phyloP scores from a whole-genome alignment of 2,329 filamentous ascomycete genomes.

The Venturia nashicola region DNA sequence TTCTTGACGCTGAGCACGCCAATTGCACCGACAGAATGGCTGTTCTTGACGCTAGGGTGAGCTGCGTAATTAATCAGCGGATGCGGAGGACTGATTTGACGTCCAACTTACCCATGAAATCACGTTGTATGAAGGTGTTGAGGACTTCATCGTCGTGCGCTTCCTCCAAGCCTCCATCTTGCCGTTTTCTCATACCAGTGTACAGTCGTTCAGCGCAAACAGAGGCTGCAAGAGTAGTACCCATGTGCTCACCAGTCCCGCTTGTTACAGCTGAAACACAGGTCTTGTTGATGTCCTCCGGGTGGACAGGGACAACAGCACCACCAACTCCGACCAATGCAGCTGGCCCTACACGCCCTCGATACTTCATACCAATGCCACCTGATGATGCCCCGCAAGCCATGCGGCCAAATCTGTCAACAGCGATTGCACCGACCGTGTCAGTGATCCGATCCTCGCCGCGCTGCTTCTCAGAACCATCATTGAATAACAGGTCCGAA shows the following conservation, averaged over 20 bases:
- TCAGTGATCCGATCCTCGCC: conserved; percentile 61
- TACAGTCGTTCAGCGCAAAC: conserved; percentile 80
- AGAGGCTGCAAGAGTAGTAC: conserved; percentile 81
- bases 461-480: neutral
- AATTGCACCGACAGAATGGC: conserved; percentile 74
- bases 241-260: conserved; percentile 96
- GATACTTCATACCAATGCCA: conserved; percentile 97
- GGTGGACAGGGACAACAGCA: conserved; percentile 68
- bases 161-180: conserved; percentile 48
- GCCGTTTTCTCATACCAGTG: conserved; percentile 48
- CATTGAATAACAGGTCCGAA: neutral
- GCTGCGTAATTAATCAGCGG: conserved; percentile 22
- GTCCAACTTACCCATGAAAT: conserved; percentile 61
- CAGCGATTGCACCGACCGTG: conserved; percentile 89
- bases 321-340: conserved; percentile 87
- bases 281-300: conserved; percentile 54
- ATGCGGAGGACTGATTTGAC: neutral
- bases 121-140: conserved; percentile 65
- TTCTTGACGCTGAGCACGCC: conserved; percentile 88
- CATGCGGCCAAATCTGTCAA: conserved; percentile 76
- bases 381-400: conserved; percentile 93
- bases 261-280: conserved; percentile 79
- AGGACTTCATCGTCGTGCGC: conserved; percentile 50
- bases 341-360: conserved; percentile 80
- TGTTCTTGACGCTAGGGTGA: conserved; percentile 72